A percentile compares a stretch with the other conserved stretches of the same genome.
Evolutionary conservation across 2,329 filamentous ascomycete genomes (phyloP).

Genomic region (Apiospora saccharicola): DNA sequence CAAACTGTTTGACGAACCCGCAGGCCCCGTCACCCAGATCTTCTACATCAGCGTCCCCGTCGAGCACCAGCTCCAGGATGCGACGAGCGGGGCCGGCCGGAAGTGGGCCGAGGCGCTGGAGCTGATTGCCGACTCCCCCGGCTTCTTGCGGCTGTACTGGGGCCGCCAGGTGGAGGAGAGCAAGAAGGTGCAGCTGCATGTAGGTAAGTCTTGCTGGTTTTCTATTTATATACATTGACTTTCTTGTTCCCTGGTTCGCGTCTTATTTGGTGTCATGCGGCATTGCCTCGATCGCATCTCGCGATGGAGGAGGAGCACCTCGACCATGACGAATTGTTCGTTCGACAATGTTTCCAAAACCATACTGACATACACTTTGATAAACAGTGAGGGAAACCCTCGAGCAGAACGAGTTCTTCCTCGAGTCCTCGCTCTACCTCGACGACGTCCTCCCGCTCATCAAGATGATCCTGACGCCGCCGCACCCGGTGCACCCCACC

Average conservation of each 20-base stretch:
- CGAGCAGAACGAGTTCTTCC: slow-evolving; percentile 20
- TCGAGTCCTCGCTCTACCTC: slow-evolving; percentile 16
- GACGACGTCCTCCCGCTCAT: slow-evolving; percentile 19
- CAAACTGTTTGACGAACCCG: background rate
- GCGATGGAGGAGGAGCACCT: no score
- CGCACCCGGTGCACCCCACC: slow-evolving; percentile 21
- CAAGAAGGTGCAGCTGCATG: slow-evolving; percentile 16
- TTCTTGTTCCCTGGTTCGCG: background rate
- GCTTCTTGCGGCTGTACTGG: slow-evolving; percentile 22
- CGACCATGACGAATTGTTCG: background rate
- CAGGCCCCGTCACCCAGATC: slow-evolving; percentile 23
- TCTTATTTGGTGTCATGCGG: background rate
- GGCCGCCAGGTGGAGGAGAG: background rate
- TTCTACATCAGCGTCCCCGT: slow-evolving; percentile 21
- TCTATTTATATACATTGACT: background rate
- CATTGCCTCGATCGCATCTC: background rate
- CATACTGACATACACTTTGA: background rate
- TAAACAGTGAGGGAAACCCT: slow-evolving; percentile 20
- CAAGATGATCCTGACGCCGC: slow-evolving; percentile 22
- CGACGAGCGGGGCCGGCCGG: slow-evolving; percentile 7
- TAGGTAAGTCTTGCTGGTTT: background rate
- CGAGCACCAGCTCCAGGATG: slow-evolving; percentile 23
- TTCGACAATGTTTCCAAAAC: background rate
- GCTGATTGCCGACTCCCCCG: slow-evolving; percentile 8
- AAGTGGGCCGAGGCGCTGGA: slow-evolving; percentile 17